Base-by-base conservation (phyloP, 2,329 filamentous ascomycete species). In the Whalleya microplaca region DNA sequence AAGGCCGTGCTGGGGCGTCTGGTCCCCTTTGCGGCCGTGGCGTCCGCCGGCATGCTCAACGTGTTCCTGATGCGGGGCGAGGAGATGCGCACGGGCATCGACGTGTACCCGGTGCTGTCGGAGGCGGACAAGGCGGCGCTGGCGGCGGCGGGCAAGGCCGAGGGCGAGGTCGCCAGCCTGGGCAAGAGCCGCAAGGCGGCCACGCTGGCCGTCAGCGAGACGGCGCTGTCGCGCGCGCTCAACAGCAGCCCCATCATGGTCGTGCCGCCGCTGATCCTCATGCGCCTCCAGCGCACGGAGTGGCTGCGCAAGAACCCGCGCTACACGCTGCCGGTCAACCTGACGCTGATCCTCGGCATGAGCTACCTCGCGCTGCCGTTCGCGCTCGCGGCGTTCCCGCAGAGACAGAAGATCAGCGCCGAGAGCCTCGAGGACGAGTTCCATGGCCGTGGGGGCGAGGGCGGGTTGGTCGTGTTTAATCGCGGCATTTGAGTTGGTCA, bases 161-260 rank as follows among this genome's bases (percentile, higher is more conserved):
- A 87, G 64, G 82, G 82, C 20, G 86, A 89, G 54, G 79, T 90
- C 48, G 76, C 84, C 50, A 90, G 87, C 56, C 78, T 99, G 37
- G 95, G 95, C 63, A 94, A 91, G 81, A 93, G 89, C 72, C 90
- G 88, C 72, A 92, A 88, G 72, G 95, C 95, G 1, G 95, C 95
- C 10, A 90, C 87, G 23, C 75, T 98, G 19, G 95, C 95, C 10
- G 95, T 99, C 1, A 89, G 87, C 58, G 94, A 99, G 80, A 99
- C 95, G 46, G 95, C 95, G 2, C 79, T 96, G 45, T 95, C 90
- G 65, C 86, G 95, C 57, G 93, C 98, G 57, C 81, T 98, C 68
- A 99, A 98, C 75, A 90, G 92, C 58, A 96, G 91, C 12, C 95
- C 95, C 10, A 95, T 99, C 77, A 99, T 99, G 95, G 92, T 96